Evolutionary conservation across 257 asterid genomes (phyloP).

Genomic region (Nicotiana otophora): DNA sequence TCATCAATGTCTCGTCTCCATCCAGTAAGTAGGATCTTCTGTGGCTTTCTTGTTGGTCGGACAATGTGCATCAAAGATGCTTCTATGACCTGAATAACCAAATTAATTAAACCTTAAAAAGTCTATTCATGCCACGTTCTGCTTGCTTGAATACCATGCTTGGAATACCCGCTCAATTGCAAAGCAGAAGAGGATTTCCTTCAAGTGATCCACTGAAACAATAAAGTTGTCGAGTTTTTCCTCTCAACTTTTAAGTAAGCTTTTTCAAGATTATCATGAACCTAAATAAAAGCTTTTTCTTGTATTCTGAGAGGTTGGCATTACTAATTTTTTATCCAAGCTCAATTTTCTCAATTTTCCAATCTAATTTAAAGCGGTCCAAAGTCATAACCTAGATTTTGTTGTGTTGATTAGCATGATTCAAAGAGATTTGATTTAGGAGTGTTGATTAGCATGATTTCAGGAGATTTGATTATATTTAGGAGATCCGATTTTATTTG

Average conservation of each 20-base stretch:
- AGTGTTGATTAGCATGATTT: too few species aligned
- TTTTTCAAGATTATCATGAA: neutral
- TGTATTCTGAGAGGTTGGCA: neutral
- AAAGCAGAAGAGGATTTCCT: conserved; percentile 36
- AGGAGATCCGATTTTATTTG: too few species aligned
- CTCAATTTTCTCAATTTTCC: neutral
- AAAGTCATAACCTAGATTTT: neutral
- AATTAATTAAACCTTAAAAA: conserved; percentile 67
- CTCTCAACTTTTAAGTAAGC: neutral
- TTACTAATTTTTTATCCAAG: neutral
- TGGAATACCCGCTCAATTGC: conserved; percentile 27
- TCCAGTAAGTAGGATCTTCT: conserved; percentile 96
- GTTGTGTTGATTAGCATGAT: too few species aligned
- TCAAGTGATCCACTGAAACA: conserved; percentile 42
- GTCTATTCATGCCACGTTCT: conserved; percentile 51
- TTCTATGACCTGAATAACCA: conserved; percentile 87
- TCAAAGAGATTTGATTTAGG: too few species aligned
- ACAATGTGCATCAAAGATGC: conserved; percentile 60
- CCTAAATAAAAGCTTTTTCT: neutral
- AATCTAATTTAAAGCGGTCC: neutral
- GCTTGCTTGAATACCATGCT: conserved; percentile 39
- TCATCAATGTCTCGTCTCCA: conserved; percentile 97
- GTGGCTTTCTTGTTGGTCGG: conserved; percentile 80
- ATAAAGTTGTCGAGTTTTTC: conserved; percentile 10
- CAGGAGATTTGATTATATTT: too few species aligned